Conservation (phyloP, 805 yeast genomes). For the Alloascoidea hylecoeti region DNA sequence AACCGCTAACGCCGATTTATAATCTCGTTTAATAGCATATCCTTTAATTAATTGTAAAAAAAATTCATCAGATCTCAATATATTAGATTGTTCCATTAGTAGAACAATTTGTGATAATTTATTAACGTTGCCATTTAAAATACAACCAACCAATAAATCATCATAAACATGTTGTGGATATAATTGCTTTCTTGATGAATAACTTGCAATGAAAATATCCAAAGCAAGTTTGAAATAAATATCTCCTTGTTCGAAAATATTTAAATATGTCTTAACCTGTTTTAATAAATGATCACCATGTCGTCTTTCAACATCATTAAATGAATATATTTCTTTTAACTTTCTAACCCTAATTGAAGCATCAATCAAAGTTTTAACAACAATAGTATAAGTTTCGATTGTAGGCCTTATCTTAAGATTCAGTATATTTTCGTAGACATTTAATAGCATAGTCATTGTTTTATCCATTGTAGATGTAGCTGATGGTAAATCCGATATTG, state of each 20-base stretch:
- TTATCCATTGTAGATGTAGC: background rate
- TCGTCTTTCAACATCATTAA: constrained; percentile 4
- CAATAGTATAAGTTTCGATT: constrained; percentile 13
- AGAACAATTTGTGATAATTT: constrained; percentile 2
- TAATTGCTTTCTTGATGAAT: constrained; percentile 8
- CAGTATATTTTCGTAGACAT: background rate
- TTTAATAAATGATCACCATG: constrained; percentile 2
- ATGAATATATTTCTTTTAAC: constrained; percentile 4
- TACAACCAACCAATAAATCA: constrained; percentile 9
- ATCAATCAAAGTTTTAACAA: constrained; percentile 12
- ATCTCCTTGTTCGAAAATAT: background rate
- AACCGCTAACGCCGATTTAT: constrained; percentile 9
- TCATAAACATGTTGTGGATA: constrained; percentile 10
- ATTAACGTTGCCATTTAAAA: constrained; percentile 5
- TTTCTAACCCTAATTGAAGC: constrained; percentile 5
- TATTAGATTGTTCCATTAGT: constrained; percentile 5
- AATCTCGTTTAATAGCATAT: constrained; percentile 9
- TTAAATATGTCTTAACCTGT: constrained; percentile 4
- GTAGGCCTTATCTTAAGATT: constrained; percentile 8
- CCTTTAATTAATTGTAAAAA: constrained; percentile 10
- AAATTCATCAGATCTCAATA: constrained; percentile 7
- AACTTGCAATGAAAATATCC: constrained; percentile 16
- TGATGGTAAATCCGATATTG: background rate
- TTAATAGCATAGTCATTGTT: background rate
- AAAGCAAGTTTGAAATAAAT: constrained; percentile 10